Base-by-base conservation (phyloP, 2,329 filamentous ascomycete species). In the Phaeoacremonium minimum region DNA sequence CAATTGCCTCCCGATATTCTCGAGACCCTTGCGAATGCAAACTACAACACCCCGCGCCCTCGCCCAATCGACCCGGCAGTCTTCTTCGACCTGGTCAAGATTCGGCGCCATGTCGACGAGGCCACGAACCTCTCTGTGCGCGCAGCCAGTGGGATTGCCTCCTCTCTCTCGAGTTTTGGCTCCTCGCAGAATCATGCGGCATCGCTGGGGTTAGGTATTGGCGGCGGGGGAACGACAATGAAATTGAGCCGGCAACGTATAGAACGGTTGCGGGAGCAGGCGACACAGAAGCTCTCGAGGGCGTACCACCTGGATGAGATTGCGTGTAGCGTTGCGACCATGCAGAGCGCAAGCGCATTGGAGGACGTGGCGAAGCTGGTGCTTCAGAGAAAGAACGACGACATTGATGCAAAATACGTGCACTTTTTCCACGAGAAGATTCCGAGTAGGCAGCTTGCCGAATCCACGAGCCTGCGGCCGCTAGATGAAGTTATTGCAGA, bases 391-490 rank as follows among this genome's bases (percentile, higher is more conserved):
- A 81, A 77, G 42, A 69, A 77, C n/a, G 57, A 71, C 34, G 80
- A 89, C 51, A 61, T 70, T 30, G 85, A 93, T 51, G 87, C 86
- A 18, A 85, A 83, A 58, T 93, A 93, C 55, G 87, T 93, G n/a
- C 85, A 93, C 55, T 93, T 91, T 63, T 94, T 94, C 58, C 86
- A 91, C 61, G 86, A 94, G 61, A 93, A 91, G 73, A 90, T 93
- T 17, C 84, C 86, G 2, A 85, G 80, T 28, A 68, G 83, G 29
- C 80, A 84, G 55, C 66, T 93, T 55, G 83, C 80, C 22, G 77
- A 87, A 50, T 81, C 75, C 48, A 90, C 85, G 7, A 82, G 77
- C 43, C 60, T 90, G 38, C 64, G 75, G 35, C 71, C 80, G 4
- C 58, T 94, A 45, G 69, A 81, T 53, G 75, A 85, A 26, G 77